These are phyloP conservation scores for Panus rudis DNA, from an alignment of 768 basidiomycete species.

Conservation along the genomic window DNA sequence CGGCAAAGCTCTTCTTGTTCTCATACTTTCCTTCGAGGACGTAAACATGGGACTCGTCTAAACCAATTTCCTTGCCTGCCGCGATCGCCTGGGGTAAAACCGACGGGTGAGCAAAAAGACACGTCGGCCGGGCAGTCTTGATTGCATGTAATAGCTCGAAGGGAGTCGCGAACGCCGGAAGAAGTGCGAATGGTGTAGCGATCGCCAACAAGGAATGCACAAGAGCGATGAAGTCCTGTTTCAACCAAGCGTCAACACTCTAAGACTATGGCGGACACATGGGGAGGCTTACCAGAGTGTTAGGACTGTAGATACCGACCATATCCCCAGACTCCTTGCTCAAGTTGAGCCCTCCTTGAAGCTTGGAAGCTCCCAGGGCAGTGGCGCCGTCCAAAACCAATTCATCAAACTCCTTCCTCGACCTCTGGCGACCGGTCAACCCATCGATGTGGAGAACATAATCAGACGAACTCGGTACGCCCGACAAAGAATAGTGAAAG, in stretches of 20 bases:
- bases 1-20: slow-evolving; percentile 36
- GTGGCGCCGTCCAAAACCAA: slow-evolving; percentile 9
- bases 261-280: neutral
- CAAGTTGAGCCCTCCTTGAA: slow-evolving; percentile 2
- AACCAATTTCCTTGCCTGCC: slow-evolving; percentile 27
- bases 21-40: slow-evolving; percentile 37
- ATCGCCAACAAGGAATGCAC: slow-evolving; percentile 41
- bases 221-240: slow-evolving; percentile 47
- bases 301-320: slow-evolving; percentile 65
- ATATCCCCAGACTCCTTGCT: slow-evolving; percentile 39
- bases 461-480: neutral
- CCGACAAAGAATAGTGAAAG: slow-evolving; percentile 6
- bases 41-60: slow-evolving; percentile 38
- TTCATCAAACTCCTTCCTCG: slow-evolving; percentile 7
- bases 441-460: slow-evolving; percentile 10
- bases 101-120: slow-evolving; percentile 44
- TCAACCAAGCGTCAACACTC: neutral
- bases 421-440: slow-evolving; percentile 3
- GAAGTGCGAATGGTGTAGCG: slow-evolving; percentile 45
- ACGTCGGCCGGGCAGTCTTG: slow-evolving; percentile 40
- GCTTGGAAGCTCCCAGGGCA: slow-evolving; percentile 5
- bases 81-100: slow-evolving; percentile 36
- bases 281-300: slow-evolving; percentile 46
- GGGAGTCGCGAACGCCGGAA: slow-evolving; percentile 48
- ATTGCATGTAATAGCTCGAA: slow-evolving; percentile 49